Evolutionary conservation across 2,329 filamentous ascomycete genomes (phyloP), one percentile per base, ranked within the genome.

Genomic region (Daldinia eschscholtzii): DNA sequence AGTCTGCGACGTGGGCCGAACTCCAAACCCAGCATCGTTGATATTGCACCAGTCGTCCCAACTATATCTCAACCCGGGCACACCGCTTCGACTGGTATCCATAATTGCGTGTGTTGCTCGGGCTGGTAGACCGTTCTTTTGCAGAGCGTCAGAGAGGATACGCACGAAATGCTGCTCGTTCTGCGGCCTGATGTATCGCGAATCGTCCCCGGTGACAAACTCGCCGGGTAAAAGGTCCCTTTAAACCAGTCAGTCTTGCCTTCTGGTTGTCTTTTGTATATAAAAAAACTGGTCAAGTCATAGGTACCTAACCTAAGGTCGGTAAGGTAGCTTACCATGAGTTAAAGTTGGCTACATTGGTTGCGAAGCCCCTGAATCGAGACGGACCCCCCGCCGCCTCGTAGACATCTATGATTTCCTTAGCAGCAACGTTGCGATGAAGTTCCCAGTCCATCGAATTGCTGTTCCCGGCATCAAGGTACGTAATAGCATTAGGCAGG

Each of bases 101-200:
- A 68, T 61, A 59, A 72, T 72, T 2, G 41, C 61, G 20, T 59
- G 55, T 10, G 56, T 30, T 57, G 66, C 65, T 50, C 58, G 76
- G 26, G 79, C 80, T 23, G 76, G 74, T 76, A 81, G 83, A 63
- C 83, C 82, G 50, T 77, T 72, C 1, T 81, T 76, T 2, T 82
- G 81, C 50, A 92, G 86, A 39, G 89, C 87, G 10, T 86, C 84
- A 10, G 89, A 89, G 76, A 95, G 90, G 67, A 90, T 91, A 48
- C 83, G 75, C 28, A 85, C 81, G 79, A 88, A 93, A 77, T 84
- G 85, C 68, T 76, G 84, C 74, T 82, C 81, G 71, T 88, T 86
- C 68, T 84, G 85, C 74, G 83, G 80, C 64, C 80, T 75, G 79
- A 85, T 83, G 73, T 80, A 71, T 79, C 62, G 74, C 73, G 74